phyloP scores from a whole-genome alignment of 2,329 filamentous ascomycete species.

The Lasiodiplodia sp. region DNA sequence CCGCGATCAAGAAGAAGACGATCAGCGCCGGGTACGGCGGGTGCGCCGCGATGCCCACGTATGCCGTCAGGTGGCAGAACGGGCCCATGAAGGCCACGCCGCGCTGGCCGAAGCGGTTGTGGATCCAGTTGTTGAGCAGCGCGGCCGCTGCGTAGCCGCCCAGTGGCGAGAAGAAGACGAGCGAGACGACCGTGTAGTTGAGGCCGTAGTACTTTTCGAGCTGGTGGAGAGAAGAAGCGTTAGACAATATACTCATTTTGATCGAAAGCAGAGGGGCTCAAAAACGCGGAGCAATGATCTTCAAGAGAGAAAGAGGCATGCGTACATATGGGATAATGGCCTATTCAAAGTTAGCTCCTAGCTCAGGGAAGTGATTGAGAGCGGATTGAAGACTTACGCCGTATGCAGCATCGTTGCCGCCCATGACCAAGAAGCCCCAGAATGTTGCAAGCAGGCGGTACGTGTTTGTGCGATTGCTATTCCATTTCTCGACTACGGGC shows the following conservation, averaged over 20 bases:
- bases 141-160: conserved; percentile 59
- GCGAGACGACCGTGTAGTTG: conserved; percentile 68
- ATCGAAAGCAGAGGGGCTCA: not conserved
- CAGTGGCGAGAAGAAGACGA: conserved; percentile 72
- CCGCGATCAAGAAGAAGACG: conserved; percentile 69
- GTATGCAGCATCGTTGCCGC: conserved; percentile 71
- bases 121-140: conserved; percentile 49
- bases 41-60: conserved; percentile 69
- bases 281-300: not conserved
- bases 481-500: conserved; percentile 64
- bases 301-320: not conserved
- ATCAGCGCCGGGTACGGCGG: conserved; percentile 73
- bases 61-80: conserved; percentile 67
- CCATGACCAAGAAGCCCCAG: conserved; percentile 69
- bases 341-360: conserved; percentile 22
- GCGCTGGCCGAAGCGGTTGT: conserved; percentile 67
- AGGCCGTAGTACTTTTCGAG: conserved; percentile 69
- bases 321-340: conserved; percentile 59
- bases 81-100: conserved; percentile 74
- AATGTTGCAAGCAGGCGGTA: conserved; percentile 66
- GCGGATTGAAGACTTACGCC: conserved; percentile 55
- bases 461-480: conserved; percentile 64
- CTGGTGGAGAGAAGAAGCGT: conserved; percentile 46
- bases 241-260: conserved; percentile 20
- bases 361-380: not conserved